A percentile compares a stretch with the other conserved stretches of the same genome.
These are phyloP conservation scores for Stevia rebaudiana DNA, from an alignment of 140 eudicot species.

Conservation along the genomic window DNA sequence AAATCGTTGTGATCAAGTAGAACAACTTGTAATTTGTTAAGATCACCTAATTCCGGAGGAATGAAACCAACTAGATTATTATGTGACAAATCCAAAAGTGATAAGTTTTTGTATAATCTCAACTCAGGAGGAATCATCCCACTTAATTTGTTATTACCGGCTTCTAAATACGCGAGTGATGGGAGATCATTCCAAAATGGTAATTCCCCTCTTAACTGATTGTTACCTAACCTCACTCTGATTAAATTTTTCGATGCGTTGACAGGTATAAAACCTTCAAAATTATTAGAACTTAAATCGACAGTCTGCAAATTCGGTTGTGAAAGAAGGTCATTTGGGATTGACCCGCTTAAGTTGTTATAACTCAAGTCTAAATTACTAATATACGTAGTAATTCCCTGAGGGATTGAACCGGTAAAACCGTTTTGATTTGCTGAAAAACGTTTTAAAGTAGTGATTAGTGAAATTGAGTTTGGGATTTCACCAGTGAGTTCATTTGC, in stretches of 20 bases:
- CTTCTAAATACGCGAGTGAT: constrained; percentile 57
- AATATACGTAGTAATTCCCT: constrained; percentile 40
- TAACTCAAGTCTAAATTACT: constrained; percentile 63
- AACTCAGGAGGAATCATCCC: constrained; percentile 60
- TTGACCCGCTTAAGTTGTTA: constrained; percentile 47
- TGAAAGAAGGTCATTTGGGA: constrained; percentile 53
- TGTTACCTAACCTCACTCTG: constrained; percentile 61
- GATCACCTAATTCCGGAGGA: constrained; percentile 47
- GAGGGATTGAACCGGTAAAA: constrained; percentile 56
- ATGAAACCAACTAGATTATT: constrained; percentile 43
- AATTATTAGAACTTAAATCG: constrained; percentile 46
- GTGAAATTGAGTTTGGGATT: constrained; percentile 38
- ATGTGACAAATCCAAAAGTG: constrained; percentile 58
- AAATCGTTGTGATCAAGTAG: constrained; percentile 51
- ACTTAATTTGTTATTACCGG: constrained; percentile 36
- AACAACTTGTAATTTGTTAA: constrained; percentile 47
- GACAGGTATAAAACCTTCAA: constrained; percentile 54
- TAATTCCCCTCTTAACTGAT: constrained; percentile 42
- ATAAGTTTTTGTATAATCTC: constrained; percentile 39
- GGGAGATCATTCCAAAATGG: constrained; percentile 28
- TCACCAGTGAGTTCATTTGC: constrained; percentile 43
- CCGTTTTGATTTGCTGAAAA: constrained; percentile 52
- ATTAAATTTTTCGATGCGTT: constrained; percentile 31
- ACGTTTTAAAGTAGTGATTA: constrained; percentile 29
- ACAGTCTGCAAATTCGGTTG: constrained; percentile 42